Evolutionary conservation across 148 eudicot species (phyloP).

Genomic region (Persicaria maculosa): DNA sequence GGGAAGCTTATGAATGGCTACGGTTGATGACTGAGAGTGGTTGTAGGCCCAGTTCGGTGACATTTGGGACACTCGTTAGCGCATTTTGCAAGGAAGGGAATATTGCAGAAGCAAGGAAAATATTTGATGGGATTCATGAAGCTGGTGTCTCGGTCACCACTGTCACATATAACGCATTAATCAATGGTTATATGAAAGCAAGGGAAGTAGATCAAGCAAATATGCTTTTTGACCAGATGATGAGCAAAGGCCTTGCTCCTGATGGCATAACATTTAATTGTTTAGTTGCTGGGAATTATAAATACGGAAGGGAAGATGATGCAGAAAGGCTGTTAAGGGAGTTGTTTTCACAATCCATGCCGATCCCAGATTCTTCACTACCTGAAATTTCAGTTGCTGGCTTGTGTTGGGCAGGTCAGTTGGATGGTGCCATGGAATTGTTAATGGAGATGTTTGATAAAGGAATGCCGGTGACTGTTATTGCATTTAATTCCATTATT

Average conservation of each 20-base stretch:
- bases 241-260: slow-evolving; percentile 44
- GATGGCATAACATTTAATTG: slow-evolving; percentile 81
- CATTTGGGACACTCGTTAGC: slow-evolving; percentile 50
- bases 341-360: slow-evolving; percentile 39
- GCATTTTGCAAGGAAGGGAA: slow-evolving; percentile 85
- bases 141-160: slow-evolving; percentile 45
- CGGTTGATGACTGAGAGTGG: slow-evolving; percentile 56
- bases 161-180: slow-evolving; percentile 48
- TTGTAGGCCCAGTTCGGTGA: slow-evolving; percentile 45
- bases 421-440: slow-evolving; percentile 56
- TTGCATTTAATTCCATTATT: slow-evolving; percentile 81
- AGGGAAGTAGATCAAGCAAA: slow-evolving; percentile 56
- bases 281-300: slow-evolving; percentile 62
- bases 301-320: slow-evolving; percentile 62
- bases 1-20: slow-evolving; percentile 48
- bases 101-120: slow-evolving; percentile 49
- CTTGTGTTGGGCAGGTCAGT: slow-evolving; percentile 72
- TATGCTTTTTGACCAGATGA: slow-evolving; percentile 67
- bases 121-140: slow-evolving; percentile 46
- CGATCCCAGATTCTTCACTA: slow-evolving; percentile 46
- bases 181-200: slow-evolving; percentile 84
- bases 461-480: slow-evolving; percentile 52
- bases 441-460: slow-evolving; percentile 56
- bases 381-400: slow-evolving; percentile 64
- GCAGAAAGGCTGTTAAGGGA: slow-evolving; percentile 38